Evolutionary conservation across 441 rosid species (phyloP).

Genomic region (Erodium chrysanthum): DNA sequence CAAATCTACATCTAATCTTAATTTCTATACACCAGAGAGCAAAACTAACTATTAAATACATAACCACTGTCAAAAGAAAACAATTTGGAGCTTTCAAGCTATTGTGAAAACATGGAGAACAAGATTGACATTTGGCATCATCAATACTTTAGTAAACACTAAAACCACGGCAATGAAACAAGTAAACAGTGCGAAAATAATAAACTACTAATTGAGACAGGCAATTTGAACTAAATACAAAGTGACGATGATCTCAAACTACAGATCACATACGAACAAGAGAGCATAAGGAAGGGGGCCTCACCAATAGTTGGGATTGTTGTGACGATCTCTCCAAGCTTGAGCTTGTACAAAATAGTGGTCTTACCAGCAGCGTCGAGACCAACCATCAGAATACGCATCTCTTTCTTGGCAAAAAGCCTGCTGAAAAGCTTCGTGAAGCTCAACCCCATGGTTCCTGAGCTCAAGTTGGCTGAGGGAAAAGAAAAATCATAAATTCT

Average conservation of each 20-base stretch:
- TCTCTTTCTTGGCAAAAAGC: not conserved
- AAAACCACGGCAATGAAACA: not conserved
- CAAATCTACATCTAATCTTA: too few relatives aligned
- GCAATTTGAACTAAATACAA: not conserved
- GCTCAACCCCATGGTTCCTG: not conserved
- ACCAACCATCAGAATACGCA: constrained; percentile 38
- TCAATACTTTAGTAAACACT: not conserved
- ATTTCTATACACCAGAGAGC: not conserved
- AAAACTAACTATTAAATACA: not conserved
- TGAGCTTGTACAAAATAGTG: constrained; percentile 18
- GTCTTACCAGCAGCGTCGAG: constrained; percentile 63
- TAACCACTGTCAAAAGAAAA: not conserved
- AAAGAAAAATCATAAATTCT: not conserved
- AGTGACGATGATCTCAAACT: not conserved
- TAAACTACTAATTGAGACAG: not conserved
- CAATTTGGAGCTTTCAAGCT: too few relatives aligned
- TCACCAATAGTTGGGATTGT: not conserved
- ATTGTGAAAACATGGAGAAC: too few relatives aligned
- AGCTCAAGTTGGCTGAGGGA: not conserved
- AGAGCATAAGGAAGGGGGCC: not conserved
- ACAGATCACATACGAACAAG: not conserved
- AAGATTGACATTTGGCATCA: not conserved
- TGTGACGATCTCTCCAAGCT: constrained; percentile 5
- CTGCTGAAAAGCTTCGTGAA: not conserved
- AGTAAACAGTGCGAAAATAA: not conserved